A percentile compares a stretch with the other conserved stretches of the same genome.
Evolutionary conservation across 352 stramenopile genomes (phyloP).

Genomic region (Globisporangium abappressorium): DNA sequence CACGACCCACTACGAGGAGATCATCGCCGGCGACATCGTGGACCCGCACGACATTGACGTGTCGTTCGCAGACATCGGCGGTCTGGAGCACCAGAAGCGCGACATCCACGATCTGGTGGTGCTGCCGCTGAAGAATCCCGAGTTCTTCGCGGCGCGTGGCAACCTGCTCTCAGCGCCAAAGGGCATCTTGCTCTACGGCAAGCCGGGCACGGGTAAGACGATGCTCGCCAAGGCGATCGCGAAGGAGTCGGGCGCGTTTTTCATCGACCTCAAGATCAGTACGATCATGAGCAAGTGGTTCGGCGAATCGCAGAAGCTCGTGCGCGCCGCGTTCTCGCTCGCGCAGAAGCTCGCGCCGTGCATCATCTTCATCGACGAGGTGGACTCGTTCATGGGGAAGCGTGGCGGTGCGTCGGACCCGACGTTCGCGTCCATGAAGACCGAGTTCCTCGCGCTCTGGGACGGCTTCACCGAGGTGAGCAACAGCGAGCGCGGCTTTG

Average conservation of each 20-base stretch:
- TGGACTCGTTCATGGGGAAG: conserved; percentile 92
- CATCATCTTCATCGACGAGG: conserved; percentile 99
- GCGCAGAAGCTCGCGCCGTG: conserved; percentile 93
- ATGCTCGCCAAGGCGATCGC: conserved; percentile 95
- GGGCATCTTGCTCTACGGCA: conserved; percentile 82
- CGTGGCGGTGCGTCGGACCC: conserved; percentile 69
- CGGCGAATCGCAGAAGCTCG: conserved; percentile 92
- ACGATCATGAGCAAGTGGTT: conserved; percentile 93
- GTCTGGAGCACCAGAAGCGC: conserved; percentile 94
- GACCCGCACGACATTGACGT: conserved; percentile 91
- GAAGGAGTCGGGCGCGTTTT: conserved; percentile 90
- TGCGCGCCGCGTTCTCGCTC: conserved; percentile 91
- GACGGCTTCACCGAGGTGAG: conserved; percentile 92
- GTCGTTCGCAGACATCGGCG: conserved; percentile 94
- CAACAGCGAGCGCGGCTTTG: conserved; percentile 66
- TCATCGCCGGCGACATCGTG: conserved; percentile 94
- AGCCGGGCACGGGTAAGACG: conserved; percentile 88
- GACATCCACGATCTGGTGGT: conserved; percentile 97
- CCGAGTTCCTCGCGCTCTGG: conserved; percentile 98
- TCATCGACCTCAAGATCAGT: conserved; percentile 88
- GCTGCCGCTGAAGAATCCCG: conserved; percentile 87
- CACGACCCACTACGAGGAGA: conserved; percentile 86
- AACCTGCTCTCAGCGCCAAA: conserved; percentile 88
- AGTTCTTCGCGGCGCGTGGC: conserved; percentile 89
- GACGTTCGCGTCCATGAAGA: conserved; percentile 89